Percentiles rank a stretch among this genome's conserved stretches.
These are phyloP conservation scores for Tetraselmis striata DNA, from an alignment of 139 green algal species.

Conservation along the genomic window DNA sequence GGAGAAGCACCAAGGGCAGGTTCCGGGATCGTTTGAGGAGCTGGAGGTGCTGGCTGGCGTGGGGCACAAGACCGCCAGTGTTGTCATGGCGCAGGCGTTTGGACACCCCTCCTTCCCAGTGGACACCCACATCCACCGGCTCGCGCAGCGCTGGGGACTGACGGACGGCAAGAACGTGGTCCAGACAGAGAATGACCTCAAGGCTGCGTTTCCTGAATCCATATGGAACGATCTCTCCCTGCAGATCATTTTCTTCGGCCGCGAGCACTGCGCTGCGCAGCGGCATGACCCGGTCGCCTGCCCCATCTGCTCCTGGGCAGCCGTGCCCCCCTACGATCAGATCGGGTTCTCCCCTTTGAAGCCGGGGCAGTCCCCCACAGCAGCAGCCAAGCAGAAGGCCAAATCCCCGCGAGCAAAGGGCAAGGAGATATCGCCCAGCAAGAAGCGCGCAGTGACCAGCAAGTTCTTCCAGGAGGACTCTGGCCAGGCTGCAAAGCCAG, in stretches of 20 bases:
- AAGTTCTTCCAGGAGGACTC: background rate
- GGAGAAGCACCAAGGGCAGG: constrained; percentile 52
- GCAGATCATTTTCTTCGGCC: constrained; percentile 77
- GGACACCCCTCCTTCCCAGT: constrained; percentile 70
- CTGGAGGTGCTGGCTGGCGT: constrained; percentile 74
- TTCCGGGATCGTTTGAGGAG: constrained; percentile 63
- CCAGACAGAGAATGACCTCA: constrained; percentile 76
- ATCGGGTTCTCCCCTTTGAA: background rate
- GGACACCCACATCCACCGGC: constrained; percentile 86
- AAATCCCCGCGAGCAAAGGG: background rate
- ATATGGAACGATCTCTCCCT: constrained; percentile 52
- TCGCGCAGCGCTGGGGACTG: constrained; percentile 60
- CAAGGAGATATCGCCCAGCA: background rate
- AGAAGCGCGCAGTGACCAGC: background rate
- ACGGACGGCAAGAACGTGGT: constrained; percentile 61
- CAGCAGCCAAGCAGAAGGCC: background rate
- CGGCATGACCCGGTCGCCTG: constrained; percentile 57
- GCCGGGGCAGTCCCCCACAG: background rate
- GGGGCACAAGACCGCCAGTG: constrained; percentile 69
- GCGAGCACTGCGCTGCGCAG: constrained; percentile 71
- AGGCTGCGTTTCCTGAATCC: constrained; percentile 47
- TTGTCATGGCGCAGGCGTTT: constrained; percentile 61
- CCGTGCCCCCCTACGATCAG: constrained; percentile 15
- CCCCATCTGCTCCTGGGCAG: constrained; percentile 78
- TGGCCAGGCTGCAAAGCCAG: too few relatives aligned